Evolutionary conservation across 805 yeast genomes (phyloP), one percentile per base, ranked within the genome.

Genomic region (Lachancea waltii): DNA sequence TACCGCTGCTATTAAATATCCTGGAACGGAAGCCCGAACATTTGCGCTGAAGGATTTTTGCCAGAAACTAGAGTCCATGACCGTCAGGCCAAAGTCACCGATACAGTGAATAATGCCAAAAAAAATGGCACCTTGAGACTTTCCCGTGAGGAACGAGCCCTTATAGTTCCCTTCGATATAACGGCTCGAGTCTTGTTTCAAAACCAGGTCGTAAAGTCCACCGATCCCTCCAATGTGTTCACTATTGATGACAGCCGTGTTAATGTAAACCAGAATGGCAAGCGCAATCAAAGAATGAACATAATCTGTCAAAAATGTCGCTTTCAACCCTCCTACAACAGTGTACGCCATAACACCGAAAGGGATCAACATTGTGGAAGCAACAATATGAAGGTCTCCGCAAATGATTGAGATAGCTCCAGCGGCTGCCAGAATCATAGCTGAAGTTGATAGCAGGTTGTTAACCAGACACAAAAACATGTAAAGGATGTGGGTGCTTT

Each of bases 241-340:
- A 13, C 65, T 56, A 7, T 59, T 41, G 19, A 60, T 46, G 43
- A 63, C 68, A 9, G 54, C 48, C 9, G 49, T 49, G 42, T 53
- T 62, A 10, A 44, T 43, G 3, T 60, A 41, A 6, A 53, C 49
- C 21, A 65, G 42, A 22, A 67, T 53, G 23, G 66, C 53, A 25
- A 58, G 46, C 39, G 58, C 63, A 36, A 68, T 61, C 42, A 68
- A 60, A 0, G 71, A 63, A 48, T 68, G 72, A 27, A 63, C 60
- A 63, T 67, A 69, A 46, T 70, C 74, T 7, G 73, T 64, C 19
- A 70, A 44, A 40, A 69, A 68, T 3, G 75, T 69, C 13, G 71
- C 65, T 41, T 65, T 66, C 20, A 69, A 53, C 7, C 74, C 75
- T 14, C 73, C 74, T 24, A 66, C 54, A 13, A 65, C 54, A 2